A percentile compares a stretch with the other conserved stretches of the same genome.
phyloP scores from a whole-genome alignment of 768 basidiomycete species.

The Boletus reticulatus region DNA sequence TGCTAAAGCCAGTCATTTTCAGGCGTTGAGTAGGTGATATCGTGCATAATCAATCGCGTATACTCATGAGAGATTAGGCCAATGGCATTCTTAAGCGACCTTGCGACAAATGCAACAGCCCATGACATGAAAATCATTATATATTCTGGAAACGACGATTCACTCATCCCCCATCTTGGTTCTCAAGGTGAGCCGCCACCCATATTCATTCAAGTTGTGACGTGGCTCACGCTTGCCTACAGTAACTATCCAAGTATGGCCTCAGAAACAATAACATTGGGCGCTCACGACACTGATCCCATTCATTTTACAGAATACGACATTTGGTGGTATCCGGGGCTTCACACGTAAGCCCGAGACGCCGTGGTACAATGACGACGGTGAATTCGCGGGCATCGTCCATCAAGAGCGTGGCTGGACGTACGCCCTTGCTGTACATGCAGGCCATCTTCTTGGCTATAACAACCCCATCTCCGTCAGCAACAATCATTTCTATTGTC shows the following conservation, averaged over 20 bases:
- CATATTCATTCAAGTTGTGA: not conserved
- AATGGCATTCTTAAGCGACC: constrained; percentile 59
- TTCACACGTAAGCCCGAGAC: constrained; percentile 70
- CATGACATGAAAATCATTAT: constrained; percentile 53
- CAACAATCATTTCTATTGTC: constrained; percentile 12
- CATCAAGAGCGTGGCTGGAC: constrained; percentile 70
- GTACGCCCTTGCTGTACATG: constrained; percentile 37
- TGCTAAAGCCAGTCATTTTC: not conserved
- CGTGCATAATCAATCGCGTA: not conserved
- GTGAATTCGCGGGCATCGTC: constrained; percentile 62
- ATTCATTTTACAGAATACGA: constrained; percentile 54
- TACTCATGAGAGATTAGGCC: constrained; percentile 39
- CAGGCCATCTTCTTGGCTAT: constrained; percentile 42
- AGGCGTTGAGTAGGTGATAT: constrained; percentile 36
- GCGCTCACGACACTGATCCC: not conserved
- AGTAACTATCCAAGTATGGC: constrained; percentile 56
- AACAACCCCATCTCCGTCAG: constrained; percentile 44
- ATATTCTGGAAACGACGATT: constrained; percentile 69
- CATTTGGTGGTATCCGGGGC: constrained; percentile 74
- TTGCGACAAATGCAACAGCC: constrained; percentile 62
- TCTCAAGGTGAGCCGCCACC: constrained; percentile 50
- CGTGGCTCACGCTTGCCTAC: constrained; percentile 9
- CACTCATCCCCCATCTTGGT: constrained; percentile 59
- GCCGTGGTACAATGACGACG: constrained; percentile 59
- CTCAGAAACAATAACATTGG: not conserved